Percentiles rank a stretch among this genome's conserved stretches.
Conservation (phyloP, 441 rosid species). For the Adansonia rubrostipa region DNA sequence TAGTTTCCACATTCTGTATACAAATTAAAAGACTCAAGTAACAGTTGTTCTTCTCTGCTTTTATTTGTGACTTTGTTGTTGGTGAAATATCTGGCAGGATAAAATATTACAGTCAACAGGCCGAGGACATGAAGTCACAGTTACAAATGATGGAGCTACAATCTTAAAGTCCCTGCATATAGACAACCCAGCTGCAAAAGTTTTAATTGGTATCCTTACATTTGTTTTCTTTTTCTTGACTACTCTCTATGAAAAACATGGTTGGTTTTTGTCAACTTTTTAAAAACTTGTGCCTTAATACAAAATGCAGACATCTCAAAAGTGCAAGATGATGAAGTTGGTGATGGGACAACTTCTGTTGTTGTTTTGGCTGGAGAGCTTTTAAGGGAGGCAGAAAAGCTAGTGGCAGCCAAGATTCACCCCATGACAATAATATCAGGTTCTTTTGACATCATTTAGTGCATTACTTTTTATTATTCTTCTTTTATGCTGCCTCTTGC, state of each 20-base stretch:
- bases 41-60: neutral
- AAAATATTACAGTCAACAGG: conserved; percentile 94
- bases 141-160: conserved; percentile 96
- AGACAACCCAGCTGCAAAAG: conserved; percentile 96
- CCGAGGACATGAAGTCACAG: conserved; percentile 77
- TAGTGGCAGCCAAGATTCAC: conserved; percentile 89
- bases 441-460: conserved; percentile 30
- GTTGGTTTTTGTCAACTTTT: neutral
- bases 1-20: conserved; percentile 30
- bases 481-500: neutral
- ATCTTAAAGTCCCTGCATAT: conserved; percentile 89
- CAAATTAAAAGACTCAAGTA: neutral
- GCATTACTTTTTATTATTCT: neutral
- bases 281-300: conserved; percentile 32
- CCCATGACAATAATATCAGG: conserved; percentile 96
- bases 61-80: conserved; percentile 13
- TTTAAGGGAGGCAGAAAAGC: conserved; percentile 92
- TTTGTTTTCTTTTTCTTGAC: neutral
- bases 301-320: conserved; percentile 71
- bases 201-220: conserved; percentile 77
- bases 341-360: conserved; percentile 98
- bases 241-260: neutral
- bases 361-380: conserved; percentile 97
- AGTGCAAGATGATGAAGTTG: conserved; percentile 99
- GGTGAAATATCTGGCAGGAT: conserved; percentile 51